These are phyloP conservation scores for Ogataea hybrid DNA, from an alignment of 1,139 yeast genomes.

Conservation along the genomic window DNA sequence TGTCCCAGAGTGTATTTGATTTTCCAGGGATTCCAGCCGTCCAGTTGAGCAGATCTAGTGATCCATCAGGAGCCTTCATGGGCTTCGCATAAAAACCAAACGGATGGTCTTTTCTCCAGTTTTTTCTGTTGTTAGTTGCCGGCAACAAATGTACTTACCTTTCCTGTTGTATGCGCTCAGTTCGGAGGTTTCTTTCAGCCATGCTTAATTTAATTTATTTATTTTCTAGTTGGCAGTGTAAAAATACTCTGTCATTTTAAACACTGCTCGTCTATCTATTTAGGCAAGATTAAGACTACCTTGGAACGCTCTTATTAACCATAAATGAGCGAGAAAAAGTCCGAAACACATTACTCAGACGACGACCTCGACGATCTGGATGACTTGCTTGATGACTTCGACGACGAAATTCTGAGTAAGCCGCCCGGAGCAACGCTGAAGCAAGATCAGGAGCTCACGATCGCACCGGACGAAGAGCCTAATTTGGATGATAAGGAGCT, in stretches of 20 bases:
- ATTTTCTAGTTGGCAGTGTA: constrained; percentile 6
- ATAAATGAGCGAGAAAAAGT: constrained; percentile 3
- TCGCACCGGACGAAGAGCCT: constrained; percentile 9
- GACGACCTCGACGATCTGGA: constrained; percentile 75
- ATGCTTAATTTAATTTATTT: constrained; percentile 8
- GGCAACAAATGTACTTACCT: constrained; percentile 33
- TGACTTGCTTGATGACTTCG: constrained; percentile 72
- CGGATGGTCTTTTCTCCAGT: constrained; percentile 99
- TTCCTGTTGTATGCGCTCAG: constrained; percentile 82
- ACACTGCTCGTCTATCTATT: constrained; percentile 5
- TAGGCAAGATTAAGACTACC: constrained; percentile 15
- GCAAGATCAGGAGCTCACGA: neutral
- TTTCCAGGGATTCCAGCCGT: constrained; percentile 96
- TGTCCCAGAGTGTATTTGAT: constrained; percentile 81
- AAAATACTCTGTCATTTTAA: constrained; percentile 9
- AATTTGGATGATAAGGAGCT: constrained; percentile 16
- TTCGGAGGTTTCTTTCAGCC: constrained; percentile 48
- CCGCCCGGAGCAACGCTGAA: constrained; percentile 49
- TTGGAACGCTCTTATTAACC: neutral
- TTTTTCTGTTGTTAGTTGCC: constrained; percentile 50
- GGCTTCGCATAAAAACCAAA: constrained; percentile 97
- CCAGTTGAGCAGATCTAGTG: constrained; percentile 85
- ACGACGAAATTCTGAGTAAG: constrained; percentile 66
- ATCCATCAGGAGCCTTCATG: constrained; percentile 69
- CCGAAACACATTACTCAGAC: constrained; percentile 14